A percentile compares a stretch with the other conserved stretches of the same genome.
Conservation (phyloP, 768 basidiomycete species). For the Suillus plorans region DNA sequence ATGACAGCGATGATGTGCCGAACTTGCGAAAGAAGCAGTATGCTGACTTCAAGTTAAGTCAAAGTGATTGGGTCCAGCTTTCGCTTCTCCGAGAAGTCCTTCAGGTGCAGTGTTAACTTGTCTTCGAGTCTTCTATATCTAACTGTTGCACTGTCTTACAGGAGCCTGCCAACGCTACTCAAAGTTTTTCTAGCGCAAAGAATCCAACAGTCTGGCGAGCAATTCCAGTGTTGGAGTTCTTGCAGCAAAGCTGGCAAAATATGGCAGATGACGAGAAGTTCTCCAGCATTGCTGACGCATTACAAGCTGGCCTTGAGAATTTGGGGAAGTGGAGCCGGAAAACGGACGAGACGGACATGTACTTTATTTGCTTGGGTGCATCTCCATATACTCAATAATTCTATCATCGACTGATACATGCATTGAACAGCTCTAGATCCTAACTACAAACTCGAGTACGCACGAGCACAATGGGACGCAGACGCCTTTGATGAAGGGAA, state of each 20-base stretch:
- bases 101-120: conserved; percentile 9
- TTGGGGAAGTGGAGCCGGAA: too few relatives aligned
- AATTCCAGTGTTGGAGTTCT: not conserved
- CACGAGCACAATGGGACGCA: not conserved
- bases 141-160: not conserved
- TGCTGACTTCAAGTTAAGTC: conserved; percentile 19
- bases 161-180: not conserved
- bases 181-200: not conserved
- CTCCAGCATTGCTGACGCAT: too few relatives aligned
- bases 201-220: not conserved
- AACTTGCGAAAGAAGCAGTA: conserved; percentile 26
- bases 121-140: too few relatives aligned
- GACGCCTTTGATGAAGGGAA: not conserved
- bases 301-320: too few relatives aligned
- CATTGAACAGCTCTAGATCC: not conserved
- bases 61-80: conserved; percentile 25
- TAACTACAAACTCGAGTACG: too few relatives aligned
- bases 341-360: too few relatives aligned
- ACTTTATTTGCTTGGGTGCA: not conserved
- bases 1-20: conserved; percentile 23
- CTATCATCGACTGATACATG: not conserved
- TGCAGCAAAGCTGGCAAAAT: conserved; percentile 7
- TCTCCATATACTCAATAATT: not conserved
- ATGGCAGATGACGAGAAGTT: too few relatives aligned
- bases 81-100: conserved; percentile 22